Conservation (phyloP, 2,329 filamentous ascomycete genomes). For the Talaromyces albobiverticillius region DNA sequence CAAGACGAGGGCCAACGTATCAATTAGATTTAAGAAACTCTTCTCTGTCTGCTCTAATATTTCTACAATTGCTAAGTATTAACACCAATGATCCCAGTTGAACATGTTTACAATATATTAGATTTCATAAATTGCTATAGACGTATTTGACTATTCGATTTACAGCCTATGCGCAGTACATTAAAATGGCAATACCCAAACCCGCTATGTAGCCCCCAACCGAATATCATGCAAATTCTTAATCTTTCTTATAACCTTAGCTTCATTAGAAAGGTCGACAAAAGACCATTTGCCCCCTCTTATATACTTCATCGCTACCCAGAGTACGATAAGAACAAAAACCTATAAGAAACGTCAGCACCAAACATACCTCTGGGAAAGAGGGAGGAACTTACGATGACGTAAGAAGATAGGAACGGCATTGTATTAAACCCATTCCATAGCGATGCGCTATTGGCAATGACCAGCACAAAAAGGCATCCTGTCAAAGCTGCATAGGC, state of each 20-base stretch:
- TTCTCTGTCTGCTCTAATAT: too few relatives aligned
- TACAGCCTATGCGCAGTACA: too few relatives aligned
- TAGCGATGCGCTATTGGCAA: constrained; percentile 33
- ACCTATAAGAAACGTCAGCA: constrained; percentile 20
- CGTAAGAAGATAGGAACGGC: constrained; percentile 38
- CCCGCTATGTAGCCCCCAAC: constrained; percentile 17
- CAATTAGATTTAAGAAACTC: too few relatives aligned
- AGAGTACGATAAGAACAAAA: constrained; percentile 28
- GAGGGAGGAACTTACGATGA: constrained; percentile 32
- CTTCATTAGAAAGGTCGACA: constrained; percentile 30
- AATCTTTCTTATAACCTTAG: constrained; percentile 27
- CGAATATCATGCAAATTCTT: constrained; percentile 29
- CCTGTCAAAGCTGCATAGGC: constrained; percentile 35
- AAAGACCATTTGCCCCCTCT: constrained; percentile 26
- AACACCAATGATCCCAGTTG: too few relatives aligned
- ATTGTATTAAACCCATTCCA: constrained; percentile 35
- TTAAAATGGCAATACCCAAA: too few relatives aligned
- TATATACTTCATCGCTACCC: constrained; percentile 28
- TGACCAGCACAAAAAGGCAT: constrained; percentile 34
- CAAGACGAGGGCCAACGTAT: too few relatives aligned
- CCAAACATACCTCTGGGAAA: not conserved
- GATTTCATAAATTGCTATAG: too few relatives aligned
- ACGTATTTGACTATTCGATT: too few relatives aligned
- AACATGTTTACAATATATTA: too few relatives aligned
- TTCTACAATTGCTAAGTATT: too few relatives aligned